Percentiles rank a stretch among this genome's conserved stretches.
phyloP scores from a whole-genome alignment of 2,329 filamentous ascomycete genomes.

The Alternaria brassicicola region DNA sequence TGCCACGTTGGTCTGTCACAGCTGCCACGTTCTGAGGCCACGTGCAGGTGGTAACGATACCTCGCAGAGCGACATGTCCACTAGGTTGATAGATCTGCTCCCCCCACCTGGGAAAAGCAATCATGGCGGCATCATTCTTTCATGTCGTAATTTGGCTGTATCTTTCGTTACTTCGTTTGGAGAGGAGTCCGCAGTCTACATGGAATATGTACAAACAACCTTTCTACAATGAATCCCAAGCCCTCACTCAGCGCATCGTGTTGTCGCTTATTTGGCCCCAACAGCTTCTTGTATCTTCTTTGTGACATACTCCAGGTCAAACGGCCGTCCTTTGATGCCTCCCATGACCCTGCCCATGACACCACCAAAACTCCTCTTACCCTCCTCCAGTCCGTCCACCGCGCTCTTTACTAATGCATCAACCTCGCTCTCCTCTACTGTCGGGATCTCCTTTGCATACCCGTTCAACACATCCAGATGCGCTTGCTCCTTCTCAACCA shows the following conservation, averaged over 20 bases:
- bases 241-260: not conserved
- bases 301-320: conserved; percentile 67
- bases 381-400: conserved; percentile 58
- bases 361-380: conserved; percentile 61
- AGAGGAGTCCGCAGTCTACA: conserved; percentile 8
- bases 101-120: not conserved
- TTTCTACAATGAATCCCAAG: conserved; percentile 6
- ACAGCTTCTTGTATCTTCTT: conserved; percentile 62
- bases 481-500: conserved; percentile 71
- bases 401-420: conserved; percentile 58
- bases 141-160: conserved; percentile 1
- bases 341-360: conserved; percentile 65
- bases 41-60: not conserved
- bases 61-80: not conserved
- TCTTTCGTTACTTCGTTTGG: not conserved
- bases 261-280: conserved; percentile 25
- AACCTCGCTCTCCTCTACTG: conserved; percentile 65
- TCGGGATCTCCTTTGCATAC: conserved; percentile 66
- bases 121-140: not conserved
- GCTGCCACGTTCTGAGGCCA: not conserved
- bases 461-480: conserved; percentile 70
- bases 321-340: conserved; percentile 66
- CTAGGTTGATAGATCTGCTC: not conserved
- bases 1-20: not conserved
- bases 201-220: conserved; percentile 8